Conservation (phyloP, 2,329 filamentous ascomycete genomes). For the Mycocentrospora acerina region DNA sequence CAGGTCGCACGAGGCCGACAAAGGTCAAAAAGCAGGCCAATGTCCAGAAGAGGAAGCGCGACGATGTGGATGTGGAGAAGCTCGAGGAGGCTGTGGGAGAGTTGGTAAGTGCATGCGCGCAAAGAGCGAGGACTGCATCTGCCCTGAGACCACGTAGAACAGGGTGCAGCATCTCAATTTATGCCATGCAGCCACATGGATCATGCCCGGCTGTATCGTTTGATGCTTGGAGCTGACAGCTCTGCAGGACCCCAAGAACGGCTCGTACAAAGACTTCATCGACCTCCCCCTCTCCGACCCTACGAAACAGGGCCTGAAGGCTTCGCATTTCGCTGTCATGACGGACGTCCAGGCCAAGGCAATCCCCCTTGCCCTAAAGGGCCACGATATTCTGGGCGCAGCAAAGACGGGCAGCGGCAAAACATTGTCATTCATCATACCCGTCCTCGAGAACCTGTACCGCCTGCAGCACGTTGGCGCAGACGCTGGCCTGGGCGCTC, state of each 20-base stretch:
- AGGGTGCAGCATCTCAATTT: too few relatives aligned
- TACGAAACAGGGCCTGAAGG: constrained; percentile 75
- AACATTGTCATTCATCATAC: constrained; percentile 88
- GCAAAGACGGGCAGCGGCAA: constrained; percentile 96
- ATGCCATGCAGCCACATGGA: too few relatives aligned
- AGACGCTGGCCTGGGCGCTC: constrained; percentile 81
- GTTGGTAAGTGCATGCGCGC: constrained; percentile 34
- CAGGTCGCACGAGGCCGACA: constrained; percentile 49
- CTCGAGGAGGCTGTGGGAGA: constrained; percentile 47
- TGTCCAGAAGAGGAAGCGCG: constrained; percentile 57
- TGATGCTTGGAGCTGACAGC: constrained; percentile 11
- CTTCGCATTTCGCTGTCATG: constrained; percentile 83
- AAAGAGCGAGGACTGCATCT: too few relatives aligned
- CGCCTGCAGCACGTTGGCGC: constrained; percentile 84
- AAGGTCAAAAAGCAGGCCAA: constrained; percentile 59
- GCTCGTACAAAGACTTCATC: constrained; percentile 68
- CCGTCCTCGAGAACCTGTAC: constrained; percentile 90
- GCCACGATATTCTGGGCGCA: constrained; percentile 84
- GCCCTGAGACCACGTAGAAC: too few relatives aligned
- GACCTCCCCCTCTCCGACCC: constrained; percentile 83
- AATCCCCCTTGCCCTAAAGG: constrained; percentile 84
- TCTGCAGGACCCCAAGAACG: constrained; percentile 60
- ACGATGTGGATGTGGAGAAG: constrained; percentile 51
- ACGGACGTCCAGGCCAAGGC: constrained; percentile 91
- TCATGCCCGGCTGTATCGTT: too few relatives aligned